Percentiles rank a stretch among this genome's conserved stretches.
phyloP scores from a whole-genome alignment of 306 rosid genomes.

The Purshia tridentata region DNA sequence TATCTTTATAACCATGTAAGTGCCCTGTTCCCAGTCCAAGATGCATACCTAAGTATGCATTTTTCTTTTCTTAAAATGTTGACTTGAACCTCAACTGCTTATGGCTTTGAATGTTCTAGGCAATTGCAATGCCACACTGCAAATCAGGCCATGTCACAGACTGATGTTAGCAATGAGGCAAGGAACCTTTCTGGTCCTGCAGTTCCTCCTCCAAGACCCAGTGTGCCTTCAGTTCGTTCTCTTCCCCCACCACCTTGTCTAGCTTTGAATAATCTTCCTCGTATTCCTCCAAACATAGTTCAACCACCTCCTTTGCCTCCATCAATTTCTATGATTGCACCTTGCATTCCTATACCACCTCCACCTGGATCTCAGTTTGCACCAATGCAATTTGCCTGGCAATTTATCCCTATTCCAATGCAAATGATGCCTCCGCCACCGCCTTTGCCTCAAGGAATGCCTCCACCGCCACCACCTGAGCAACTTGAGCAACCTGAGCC shows the following conservation, averaged over 20 bases:
- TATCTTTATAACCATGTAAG: not conserved
- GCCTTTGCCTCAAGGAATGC: constrained; percentile 82
- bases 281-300: constrained; percentile 45
- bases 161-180: constrained; percentile 47
- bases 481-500: constrained; percentile 98
- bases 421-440: constrained; percentile 88
- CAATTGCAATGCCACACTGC: constrained; percentile 83
- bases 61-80: not conserved
- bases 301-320: constrained; percentile 63
- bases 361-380: constrained; percentile 74
- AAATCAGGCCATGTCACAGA: constrained; percentile 90
- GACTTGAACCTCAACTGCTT: not conserved
- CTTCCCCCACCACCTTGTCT: constrained; percentile 94
- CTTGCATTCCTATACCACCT: constrained; percentile 46
- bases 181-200: constrained; percentile 87
- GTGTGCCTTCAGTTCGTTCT: constrained; percentile 74
- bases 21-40: not conserved
- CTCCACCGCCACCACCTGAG: constrained; percentile 90
- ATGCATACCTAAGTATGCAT: not conserved
- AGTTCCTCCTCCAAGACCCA: constrained; percentile 86
- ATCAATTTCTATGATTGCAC: constrained; percentile 53
- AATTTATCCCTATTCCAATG: constrained; percentile 62
- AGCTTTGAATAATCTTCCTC: constrained; percentile 89
- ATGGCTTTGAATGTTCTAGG: constrained; percentile 53
- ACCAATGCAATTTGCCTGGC: constrained; percentile 50